A percentile compares a stretch with the other conserved stretches of the same genome.
Evolutionary conservation across 306 rosid species (phyloP).

Genomic region (Quercus ilex): DNA sequence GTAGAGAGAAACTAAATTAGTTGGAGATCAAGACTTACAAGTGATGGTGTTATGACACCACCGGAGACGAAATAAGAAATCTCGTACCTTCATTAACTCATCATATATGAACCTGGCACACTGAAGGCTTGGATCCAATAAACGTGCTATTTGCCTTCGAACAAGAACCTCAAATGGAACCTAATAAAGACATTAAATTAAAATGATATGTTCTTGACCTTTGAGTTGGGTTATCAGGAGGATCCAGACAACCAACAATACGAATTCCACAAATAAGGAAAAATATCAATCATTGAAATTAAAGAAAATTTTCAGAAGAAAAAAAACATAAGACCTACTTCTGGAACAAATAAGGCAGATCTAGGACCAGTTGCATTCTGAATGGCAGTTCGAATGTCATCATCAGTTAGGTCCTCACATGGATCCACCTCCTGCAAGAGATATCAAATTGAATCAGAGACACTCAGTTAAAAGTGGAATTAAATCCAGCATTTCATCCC

Average conservation of each 20-base stretch:
- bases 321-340: slow-evolving; percentile 49
- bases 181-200: slow-evolving; percentile 40
- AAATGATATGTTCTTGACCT: not conserved
- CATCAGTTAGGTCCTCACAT: slow-evolving; percentile 97
- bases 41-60: slow-evolving; percentile 1
- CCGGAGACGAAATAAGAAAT: slow-evolving; percentile 7
- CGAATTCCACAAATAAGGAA: not conserved
- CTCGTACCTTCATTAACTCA: slow-evolving; percentile 74
- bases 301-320: slow-evolving; percentile 3
- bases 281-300: slow-evolving; percentile 6
- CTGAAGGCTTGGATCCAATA: slow-evolving; percentile 97
- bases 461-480: slow-evolving; percentile 2
- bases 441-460: slow-evolving; percentile 23
- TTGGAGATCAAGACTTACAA: slow-evolving; percentile 13
- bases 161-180: slow-evolving; percentile 96
- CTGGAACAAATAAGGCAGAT: slow-evolving; percentile 95
- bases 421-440: slow-evolving; percentile 95
- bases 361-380: slow-evolving; percentile 97
- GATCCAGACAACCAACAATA: not conserved
- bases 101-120: slow-evolving; percentile 98
- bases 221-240: not conserved
- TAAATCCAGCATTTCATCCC: not conserved
- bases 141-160: slow-evolving; percentile 87
- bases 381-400: slow-evolving; percentile 94
- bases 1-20: slow-evolving; percentile 25